These are phyloP conservation scores for Stephania cephalantha DNA, from an alignment of 164 flowering plant species.

Conservation along the genomic window DNA sequence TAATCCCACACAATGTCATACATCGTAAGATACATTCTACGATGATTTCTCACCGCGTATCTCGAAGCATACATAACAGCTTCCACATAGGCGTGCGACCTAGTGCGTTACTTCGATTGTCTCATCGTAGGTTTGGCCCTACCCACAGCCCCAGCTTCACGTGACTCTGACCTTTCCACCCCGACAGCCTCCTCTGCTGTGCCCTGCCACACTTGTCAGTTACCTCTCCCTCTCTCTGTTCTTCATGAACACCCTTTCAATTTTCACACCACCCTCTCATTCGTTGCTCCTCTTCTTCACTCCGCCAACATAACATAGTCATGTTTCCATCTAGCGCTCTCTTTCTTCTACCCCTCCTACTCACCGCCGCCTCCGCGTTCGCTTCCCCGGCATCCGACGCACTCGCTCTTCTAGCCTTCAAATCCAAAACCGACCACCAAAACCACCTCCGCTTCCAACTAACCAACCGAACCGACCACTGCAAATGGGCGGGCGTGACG, in stretches of 20 bases:
- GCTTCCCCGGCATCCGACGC: constrained; percentile 37
- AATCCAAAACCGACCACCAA: constrained; percentile 45
- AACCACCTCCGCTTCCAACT: constrained; percentile 39
- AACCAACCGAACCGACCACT: constrained; percentile 23
- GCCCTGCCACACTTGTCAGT: background rate
- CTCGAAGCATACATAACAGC: too few species aligned
- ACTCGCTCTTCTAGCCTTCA: constrained; percentile 49
- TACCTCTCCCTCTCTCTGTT: background rate
- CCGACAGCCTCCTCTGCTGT: background rate
- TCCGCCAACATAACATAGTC: background rate
- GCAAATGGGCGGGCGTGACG: constrained; percentile 65
- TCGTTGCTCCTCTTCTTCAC: background rate
- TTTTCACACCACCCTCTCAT: background rate
- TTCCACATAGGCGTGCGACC: too few species aligned
- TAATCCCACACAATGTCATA: too few species aligned
- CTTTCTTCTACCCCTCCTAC: background rate
- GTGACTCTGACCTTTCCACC: constrained; percentile 7
- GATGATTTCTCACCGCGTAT: too few species aligned
- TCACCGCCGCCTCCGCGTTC: background rate
- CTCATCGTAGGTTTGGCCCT: too few species aligned
- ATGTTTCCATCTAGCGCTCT: background rate
- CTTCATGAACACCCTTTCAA: background rate
- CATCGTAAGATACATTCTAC: too few species aligned
- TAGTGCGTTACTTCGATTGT: too few species aligned
- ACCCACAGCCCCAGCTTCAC: background rate